Percentiles rank a stretch among this genome's conserved stretches.
Conservation (phyloP, 1,284 basidiomycete genomes). For the Stygiomarasmius scandens region DNA sequence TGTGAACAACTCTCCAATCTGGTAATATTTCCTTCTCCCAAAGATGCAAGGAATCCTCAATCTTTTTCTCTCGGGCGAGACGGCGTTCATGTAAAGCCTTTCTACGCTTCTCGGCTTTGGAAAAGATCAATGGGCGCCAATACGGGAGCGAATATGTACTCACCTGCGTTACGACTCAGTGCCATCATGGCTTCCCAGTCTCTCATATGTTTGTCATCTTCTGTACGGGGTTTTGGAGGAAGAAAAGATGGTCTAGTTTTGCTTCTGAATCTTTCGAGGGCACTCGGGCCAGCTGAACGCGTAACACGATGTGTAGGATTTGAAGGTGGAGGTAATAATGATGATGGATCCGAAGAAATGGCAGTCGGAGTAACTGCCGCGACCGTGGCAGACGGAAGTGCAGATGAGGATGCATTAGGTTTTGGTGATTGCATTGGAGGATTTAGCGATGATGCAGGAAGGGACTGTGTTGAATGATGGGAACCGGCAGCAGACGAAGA, state of each 20-base stretch:
- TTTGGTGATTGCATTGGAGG: neutral
- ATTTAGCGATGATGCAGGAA: constrained; percentile 19
- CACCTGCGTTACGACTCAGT: constrained; percentile 71
- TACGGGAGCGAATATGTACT: constrained; percentile 25
- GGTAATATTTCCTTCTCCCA: constrained; percentile 86
- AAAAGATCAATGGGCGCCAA: neutral
- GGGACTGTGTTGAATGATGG: constrained; percentile 26
- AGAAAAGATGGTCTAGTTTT: constrained; percentile 81
- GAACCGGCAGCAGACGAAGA: constrained; percentile 12
- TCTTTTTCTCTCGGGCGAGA: constrained; percentile 62
- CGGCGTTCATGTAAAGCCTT: constrained; percentile 67
- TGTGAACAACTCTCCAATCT: constrained; percentile 79
- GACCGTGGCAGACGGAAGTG: constrained; percentile 13
- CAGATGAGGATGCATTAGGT: constrained; percentile 14
- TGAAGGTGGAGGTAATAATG: constrained; percentile 24
- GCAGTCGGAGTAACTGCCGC: constrained; percentile 23
- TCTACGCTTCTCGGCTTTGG: constrained; percentile 69
- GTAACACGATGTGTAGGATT: constrained; percentile 44
- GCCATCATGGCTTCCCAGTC: constrained; percentile 96
- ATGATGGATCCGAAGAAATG: constrained; percentile 24
- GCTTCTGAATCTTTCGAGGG: constrained; percentile 74
- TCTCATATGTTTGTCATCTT: constrained; percentile 84
- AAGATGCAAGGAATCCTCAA: constrained; percentile 68
- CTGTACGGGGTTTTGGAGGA: constrained; percentile 81
- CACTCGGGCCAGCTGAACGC: constrained; percentile 64